Evolutionary conservation across 371 early-diverging fungal species (phyloP), one percentile per base, ranked within the genome.

Genomic region (Mucor saturninus): DNA sequence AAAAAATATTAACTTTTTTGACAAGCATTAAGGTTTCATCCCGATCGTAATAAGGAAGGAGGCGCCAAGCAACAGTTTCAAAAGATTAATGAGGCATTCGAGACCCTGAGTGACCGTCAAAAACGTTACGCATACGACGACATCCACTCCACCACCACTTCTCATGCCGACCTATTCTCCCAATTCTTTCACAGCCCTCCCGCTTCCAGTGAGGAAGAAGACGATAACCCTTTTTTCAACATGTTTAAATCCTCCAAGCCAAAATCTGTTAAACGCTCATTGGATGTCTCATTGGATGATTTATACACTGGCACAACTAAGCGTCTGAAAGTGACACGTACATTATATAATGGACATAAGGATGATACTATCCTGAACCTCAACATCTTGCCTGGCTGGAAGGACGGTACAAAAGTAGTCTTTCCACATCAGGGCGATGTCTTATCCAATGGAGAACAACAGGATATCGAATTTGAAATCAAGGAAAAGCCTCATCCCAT

Each of bases 301-400:
- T 77, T 99, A 46, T 95, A 93, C 78, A 92, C 79, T 28, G 99
- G 99, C 39, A 75, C 85, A 2, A 91, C 92, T 51, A 98, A 97
- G 76, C 88, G 90, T 55, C 88, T 99, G 53, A 98, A 97, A 76
- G 93, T 98, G 26, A 95, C 90, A 0, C 89, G 95, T 43, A 87
- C 85, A 43, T 52, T 86, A 8, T 62, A 72, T 7, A 69, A 76
- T 32, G 21, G 14, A 3, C 50, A 30, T 11, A 58, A 79, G 1
- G 70, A 75, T 6, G 87, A 88, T n/a, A 67, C 71, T 14, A 81
- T 95, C 4, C 73, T 99, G 8, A 84, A 82, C 31, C 81, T 99
- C 59, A 77, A 91, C 61, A 79, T 99, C 76, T 93, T 93, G 66
- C 93, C 98, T 2, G 99, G 99, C 1, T 95, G 95, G 93, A 98